Evolutionary conservation across 352 stramenopile genomes (phyloP).

Genomic region (Phytophthora pistaciae): DNA sequence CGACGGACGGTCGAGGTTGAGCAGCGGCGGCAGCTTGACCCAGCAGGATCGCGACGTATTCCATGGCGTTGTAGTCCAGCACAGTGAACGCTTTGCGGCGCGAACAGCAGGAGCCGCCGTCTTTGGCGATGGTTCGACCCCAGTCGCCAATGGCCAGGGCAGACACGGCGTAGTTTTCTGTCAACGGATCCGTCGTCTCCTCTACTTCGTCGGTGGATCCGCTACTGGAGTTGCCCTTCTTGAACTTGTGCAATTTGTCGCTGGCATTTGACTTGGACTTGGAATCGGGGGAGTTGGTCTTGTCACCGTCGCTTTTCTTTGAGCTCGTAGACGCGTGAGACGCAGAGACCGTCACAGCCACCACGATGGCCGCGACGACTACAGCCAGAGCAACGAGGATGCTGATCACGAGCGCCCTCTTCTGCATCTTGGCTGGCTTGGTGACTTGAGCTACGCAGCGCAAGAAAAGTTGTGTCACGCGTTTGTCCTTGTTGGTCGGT

Average conservation of each 20-base stretch:
- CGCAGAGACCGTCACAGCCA: constrained; percentile 53
- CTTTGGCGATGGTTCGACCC: constrained; percentile 69
- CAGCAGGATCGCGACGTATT: constrained; percentile 68
- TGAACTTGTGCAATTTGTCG: constrained; percentile 29
- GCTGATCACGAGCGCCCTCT: constrained; percentile 42
- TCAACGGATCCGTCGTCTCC: constrained; percentile 43
- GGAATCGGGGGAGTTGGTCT: not conserved
- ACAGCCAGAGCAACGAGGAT: constrained; percentile 47
- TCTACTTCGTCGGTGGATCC: constrained; percentile 34
- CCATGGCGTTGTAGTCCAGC: constrained; percentile 77
- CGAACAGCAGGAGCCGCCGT: constrained; percentile 72
- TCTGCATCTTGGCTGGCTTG: constrained; percentile 26
- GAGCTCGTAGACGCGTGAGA: constrained; percentile 34
- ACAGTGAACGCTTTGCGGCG: constrained; percentile 65
- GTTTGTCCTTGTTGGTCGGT: not conserved
- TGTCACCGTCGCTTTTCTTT: constrained; percentile 8
- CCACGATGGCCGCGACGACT: constrained; percentile 48
- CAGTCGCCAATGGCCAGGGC: constrained; percentile 82
- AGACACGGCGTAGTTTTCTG: constrained; percentile 54
- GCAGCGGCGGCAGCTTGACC: constrained; percentile 49
- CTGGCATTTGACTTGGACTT: constrained; percentile 6
- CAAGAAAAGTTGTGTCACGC: constrained; percentile 29
- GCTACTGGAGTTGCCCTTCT: constrained; percentile 29
- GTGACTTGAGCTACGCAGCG: not conserved
- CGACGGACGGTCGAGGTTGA: constrained; percentile 40